Base-by-base conservation (phyloP, 1,284 basidiomycete species). In the Ganoderma multipileum region DNA sequence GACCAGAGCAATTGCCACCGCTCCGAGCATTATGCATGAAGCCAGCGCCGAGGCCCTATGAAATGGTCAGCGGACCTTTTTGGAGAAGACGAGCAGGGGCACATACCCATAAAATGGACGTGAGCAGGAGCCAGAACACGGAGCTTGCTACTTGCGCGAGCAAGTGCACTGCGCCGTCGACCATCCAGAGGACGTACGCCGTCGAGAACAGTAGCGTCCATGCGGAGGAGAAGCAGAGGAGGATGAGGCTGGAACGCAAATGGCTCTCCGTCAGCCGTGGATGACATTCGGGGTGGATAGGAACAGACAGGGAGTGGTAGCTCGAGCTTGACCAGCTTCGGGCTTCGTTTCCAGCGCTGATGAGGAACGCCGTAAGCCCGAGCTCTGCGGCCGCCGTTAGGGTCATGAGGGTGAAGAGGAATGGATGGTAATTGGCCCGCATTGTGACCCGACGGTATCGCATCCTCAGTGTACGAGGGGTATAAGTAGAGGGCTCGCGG, bases 121-220 rank as follows among this genome's bases (percentile, higher is more conserved):
- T 91, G 50, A 89, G 75, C 30, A 88, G 77, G 30, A 93, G 80
- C 92, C 92, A 94, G 61, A 90, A 77, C 20, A 92, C 84, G n/a
- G 92, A 93, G 73, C 90, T 91, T 26, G 92, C 91, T 36, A 93
- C 83, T 75, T 87, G 89, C 16, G 91, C 92, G 44, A 94, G 83
- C 50, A 92, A 77, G 76, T 90, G 89, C 52, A 86, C 84, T 8
- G 85, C 86, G 54, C 89, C 89, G 63, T 89, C 88, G 47, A 91
- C 79, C 60, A 90, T 86, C 88, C 90, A 93, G 42, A 92, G 75
- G 71, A 92, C 82, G 75, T 93, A 94, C 42, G 87, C 87, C 6
- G 85, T 83, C 14, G 88, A 85, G 74, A 92, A 93, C 41, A 92
- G 72, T 1, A 86, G 83, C 26, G 92, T 93, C 92, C 92, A 94